Conservation (phyloP, 2,329 filamentous ascomycete genomes). For the Fusarium vanettenii region DNA sequence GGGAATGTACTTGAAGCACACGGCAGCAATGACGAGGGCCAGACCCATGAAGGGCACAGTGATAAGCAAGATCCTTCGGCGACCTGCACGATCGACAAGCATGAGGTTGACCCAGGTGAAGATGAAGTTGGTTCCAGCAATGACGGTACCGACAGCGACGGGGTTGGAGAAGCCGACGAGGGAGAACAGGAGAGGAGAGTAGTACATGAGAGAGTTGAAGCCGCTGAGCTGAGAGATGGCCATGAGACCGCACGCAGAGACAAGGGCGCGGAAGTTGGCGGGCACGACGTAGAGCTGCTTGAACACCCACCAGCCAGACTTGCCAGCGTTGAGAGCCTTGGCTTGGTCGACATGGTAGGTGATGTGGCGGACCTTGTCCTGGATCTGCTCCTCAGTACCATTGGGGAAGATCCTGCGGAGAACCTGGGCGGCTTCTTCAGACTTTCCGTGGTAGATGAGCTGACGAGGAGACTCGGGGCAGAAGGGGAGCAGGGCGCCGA, state of each 20-base stretch:
- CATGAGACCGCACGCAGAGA: constrained; percentile 63
- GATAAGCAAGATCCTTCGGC: constrained; percentile 56
- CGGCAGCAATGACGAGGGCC: constrained; percentile 54
- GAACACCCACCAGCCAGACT: constrained; percentile 54
- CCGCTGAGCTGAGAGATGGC: constrained; percentile 63
- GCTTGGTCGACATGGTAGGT: constrained; percentile 51
- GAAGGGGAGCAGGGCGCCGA: constrained; percentile 55
- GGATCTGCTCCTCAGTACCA: constrained; percentile 55
- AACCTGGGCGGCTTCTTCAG: constrained; percentile 53
- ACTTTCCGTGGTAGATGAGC: constrained; percentile 55
- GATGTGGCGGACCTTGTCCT: constrained; percentile 58
- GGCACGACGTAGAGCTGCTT: constrained; percentile 59
- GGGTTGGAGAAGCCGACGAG: constrained; percentile 63
- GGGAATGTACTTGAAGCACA: constrained; percentile 56
- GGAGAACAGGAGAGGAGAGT: constrained; percentile 60
- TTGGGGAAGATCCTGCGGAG: constrained; percentile 55
- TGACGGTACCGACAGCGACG: constrained; percentile 57
- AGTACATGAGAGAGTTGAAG: constrained; percentile 65
- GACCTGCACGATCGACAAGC: constrained; percentile 58
- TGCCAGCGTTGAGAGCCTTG: constrained; percentile 53
- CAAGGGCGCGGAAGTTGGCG: constrained; percentile 57
- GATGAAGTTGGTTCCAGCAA: constrained; percentile 60
- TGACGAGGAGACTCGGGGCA: constrained; percentile 62
- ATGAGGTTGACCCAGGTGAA: constrained; percentile 61
- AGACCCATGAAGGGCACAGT: constrained; percentile 58